Conservation (phyloP, 805 yeast species). For the Candida coquimbonensis region DNA sequence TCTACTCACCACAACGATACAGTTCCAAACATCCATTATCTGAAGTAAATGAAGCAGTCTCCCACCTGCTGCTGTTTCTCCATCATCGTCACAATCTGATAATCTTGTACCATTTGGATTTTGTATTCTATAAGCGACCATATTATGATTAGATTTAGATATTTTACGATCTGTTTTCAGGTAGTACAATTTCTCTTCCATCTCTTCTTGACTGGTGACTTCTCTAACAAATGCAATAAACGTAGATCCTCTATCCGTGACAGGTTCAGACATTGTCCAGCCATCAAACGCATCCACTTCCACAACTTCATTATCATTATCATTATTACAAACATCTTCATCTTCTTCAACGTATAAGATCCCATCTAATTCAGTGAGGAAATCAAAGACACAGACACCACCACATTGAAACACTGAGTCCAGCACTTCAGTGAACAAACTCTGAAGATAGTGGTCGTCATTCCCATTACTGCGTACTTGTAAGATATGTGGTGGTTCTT, state of each 20-base stretch:
- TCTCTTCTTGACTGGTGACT: slow-evolving; percentile 64
- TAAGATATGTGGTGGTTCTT: slow-evolving; percentile 52
- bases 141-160: slow-evolving; percentile 65
- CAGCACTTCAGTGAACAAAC: slow-evolving; percentile 43
- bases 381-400: slow-evolving; percentile 73
- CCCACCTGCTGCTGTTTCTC: slow-evolving; percentile 94
- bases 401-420: slow-evolving; percentile 49
- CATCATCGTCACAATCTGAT: slow-evolving; percentile 95
- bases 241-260: slow-evolving; percentile 77
- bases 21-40: slow-evolving; percentile 72
- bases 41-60: slow-evolving; percentile 72
- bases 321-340: slow-evolving; percentile 1
- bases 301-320: slow-evolving; percentile 3
- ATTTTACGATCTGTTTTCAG: slow-evolving; percentile 62
- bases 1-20: slow-evolving; percentile 67
- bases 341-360: slow-evolving; percentile 33
- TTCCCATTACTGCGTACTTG: slow-evolving; percentile 38
- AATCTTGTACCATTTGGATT: slow-evolving; percentile 42
- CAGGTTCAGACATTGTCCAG: slow-evolving; percentile 74
- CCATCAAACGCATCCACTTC: slow-evolving; percentile 47
- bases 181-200: slow-evolving; percentile 40
- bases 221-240: slow-evolving; percentile 70
- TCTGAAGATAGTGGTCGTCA: slow-evolving; percentile 41
- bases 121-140: slow-evolving; percentile 80
- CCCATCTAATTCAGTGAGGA: slow-evolving; percentile 59